A percentile compares a stretch with the other conserved stretches of the same genome.
Conservation (phyloP, 2,329 filamentous ascomycete species). For the Pyricularia sp. region DNA sequence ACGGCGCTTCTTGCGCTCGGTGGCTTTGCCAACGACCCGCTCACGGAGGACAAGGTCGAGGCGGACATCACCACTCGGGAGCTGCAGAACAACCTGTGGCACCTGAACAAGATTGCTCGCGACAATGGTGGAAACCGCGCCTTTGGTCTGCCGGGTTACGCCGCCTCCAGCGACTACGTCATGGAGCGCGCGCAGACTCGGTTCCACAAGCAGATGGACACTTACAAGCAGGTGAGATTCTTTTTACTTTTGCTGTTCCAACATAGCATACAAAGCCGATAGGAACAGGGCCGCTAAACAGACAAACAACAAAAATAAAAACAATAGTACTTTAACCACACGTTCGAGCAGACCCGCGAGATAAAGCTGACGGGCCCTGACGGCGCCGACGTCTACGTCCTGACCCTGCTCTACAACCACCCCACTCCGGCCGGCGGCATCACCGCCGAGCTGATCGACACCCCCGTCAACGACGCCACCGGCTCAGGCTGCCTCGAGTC, state of each 20-base stretch:
- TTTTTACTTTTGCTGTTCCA: not conserved
- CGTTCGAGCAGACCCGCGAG: constrained; percentile 30
- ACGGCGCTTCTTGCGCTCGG: not conserved
- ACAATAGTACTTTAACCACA: constrained; percentile 29
- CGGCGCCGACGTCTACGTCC: constrained; percentile 31
- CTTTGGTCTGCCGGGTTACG: constrained; percentile 49
- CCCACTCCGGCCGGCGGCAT: constrained; percentile 27
- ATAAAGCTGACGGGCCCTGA: constrained; percentile 35
- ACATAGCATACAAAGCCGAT: not conserved
- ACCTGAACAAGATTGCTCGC: constrained; percentile 42
- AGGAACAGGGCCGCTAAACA: not conserved
- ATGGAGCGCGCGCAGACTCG: constrained; percentile 31
- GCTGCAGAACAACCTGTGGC: constrained; percentile 42
- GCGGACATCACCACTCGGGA: constrained; percentile 27
- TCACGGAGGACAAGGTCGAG: constrained; percentile 29
- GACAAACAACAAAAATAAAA: not conserved
- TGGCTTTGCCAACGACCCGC: constrained; percentile 18
- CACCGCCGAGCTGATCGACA: constrained; percentile 24
- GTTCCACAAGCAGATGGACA: constrained; percentile 32
- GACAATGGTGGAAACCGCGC: constrained; percentile 50
- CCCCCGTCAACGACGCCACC: constrained; percentile 22
- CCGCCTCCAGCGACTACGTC: constrained; percentile 48
- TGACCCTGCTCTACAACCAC: constrained; percentile 35
- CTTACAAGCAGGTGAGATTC: constrained; percentile 24
- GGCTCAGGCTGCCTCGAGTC: constrained; percentile 31